A percentile compares a stretch with the other conserved stretches of the same genome.
Evolutionary conservation across 495 filamentous ascomycete genomes (phyloP).

Genomic region (Tuber aestivum): DNA sequence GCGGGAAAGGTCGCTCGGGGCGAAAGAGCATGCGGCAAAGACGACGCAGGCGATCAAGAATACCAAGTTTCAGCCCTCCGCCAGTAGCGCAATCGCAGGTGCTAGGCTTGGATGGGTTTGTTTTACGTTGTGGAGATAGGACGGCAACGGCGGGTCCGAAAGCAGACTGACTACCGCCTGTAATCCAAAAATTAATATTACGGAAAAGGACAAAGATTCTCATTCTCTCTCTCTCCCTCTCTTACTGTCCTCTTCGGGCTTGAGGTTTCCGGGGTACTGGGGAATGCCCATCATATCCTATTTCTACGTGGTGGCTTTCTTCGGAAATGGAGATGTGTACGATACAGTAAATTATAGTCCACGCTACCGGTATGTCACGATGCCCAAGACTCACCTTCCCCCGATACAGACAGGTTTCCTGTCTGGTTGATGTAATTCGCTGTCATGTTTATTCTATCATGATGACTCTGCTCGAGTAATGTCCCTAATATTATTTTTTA

Average conservation of each 20-base stretch:
- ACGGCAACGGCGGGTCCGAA: slow-evolving; percentile 24
- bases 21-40: slow-evolving; percentile 27
- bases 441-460: neutral
- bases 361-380: neutral
- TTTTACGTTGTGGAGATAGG: slow-evolving; percentile 24
- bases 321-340: neutral
- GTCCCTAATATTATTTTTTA: no score
- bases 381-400: neutral
- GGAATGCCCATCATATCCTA: neutral
- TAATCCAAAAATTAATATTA: neutral
- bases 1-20: slow-evolving; percentile 30
- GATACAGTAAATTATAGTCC: neutral
- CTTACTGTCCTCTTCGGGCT: neutral
- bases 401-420: neutral
- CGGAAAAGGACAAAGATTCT: neutral
- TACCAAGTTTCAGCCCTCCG: slow-evolving; percentile 38
- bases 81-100: slow-evolving; percentile 40
- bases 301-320: neutral
- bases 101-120: slow-evolving; percentile 8
- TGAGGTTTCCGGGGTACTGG: neutral
- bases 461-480: no score
- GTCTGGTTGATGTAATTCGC: neutral
- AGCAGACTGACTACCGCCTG: neutral
- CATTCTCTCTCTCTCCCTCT: neutral
- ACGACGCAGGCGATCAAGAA: slow-evolving; percentile 38